Conservation (phyloP, 768 basidiomycete species). For the Coprinellus micaceus region DNA sequence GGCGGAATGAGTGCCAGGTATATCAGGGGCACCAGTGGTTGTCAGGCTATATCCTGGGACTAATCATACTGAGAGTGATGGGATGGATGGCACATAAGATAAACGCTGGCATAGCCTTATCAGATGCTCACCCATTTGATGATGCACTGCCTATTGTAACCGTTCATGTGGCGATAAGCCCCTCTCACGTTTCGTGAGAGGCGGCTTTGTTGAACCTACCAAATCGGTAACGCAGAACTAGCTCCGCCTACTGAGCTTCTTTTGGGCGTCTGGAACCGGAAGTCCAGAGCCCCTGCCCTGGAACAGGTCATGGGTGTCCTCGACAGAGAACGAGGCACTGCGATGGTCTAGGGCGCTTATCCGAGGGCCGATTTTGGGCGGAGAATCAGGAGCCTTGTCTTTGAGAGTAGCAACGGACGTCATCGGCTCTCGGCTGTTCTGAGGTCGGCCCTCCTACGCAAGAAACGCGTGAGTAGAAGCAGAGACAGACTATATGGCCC, state of each 20-base stretch:
- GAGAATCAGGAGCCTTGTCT: not conserved
- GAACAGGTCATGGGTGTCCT: not conserved
- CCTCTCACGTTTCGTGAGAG: too few relatives aligned
- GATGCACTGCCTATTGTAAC: constrained; percentile 55
- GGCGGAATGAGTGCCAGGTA: too few relatives aligned
- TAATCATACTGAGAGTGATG: too few relatives aligned
- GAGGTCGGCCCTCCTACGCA: not conserved
- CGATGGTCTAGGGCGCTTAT: not conserved
- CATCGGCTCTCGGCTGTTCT: not conserved
- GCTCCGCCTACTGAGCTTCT: too few relatives aligned
- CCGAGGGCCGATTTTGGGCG: not conserved
- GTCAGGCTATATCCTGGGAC: too few relatives aligned
- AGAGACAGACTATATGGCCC: not conserved
- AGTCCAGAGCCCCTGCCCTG: not conserved
- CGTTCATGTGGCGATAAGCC: too few relatives aligned
- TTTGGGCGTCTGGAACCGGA: too few relatives aligned
- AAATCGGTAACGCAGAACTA: too few relatives aligned
- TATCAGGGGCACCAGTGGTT: too few relatives aligned
- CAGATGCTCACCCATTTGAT: constrained; percentile 23
- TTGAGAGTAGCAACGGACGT: not conserved
- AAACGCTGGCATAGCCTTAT: too few relatives aligned
- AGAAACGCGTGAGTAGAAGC: not conserved
- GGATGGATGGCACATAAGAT: too few relatives aligned
- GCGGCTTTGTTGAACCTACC: too few relatives aligned
- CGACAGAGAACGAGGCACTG: not conserved